Base-by-base conservation (phyloP, 176 grass and related monocot species). In the Olyra latifolia region DNA sequence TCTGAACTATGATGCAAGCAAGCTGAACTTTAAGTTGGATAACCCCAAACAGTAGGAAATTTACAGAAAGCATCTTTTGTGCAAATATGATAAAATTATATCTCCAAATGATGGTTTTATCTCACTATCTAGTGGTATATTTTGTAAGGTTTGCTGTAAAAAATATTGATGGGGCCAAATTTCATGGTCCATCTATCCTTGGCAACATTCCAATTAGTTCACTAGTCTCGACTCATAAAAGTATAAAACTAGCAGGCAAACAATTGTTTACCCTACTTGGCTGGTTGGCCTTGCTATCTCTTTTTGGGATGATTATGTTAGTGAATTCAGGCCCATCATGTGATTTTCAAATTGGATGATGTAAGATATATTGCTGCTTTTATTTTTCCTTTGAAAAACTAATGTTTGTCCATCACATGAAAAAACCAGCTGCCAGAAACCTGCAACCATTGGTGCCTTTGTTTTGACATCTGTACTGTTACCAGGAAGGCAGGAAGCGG, bases 101-200 rank as follows among this genome's bases (percentile, higher is more conserved):
- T 38, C 45, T 24, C 62, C 28, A 17, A 54, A 62, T 49, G 54
- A 49, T 48, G 55, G 4, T 47, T 49, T 7, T 48, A 35, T 82
- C 27, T 61, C 4, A 16, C 42, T 47, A 81, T 65, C 39, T 88
- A 57, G 9, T 84, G 23, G 68, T 44, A 61, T 19, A 46, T 84
- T 72, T 69, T 49, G 42, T 24, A 28, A 75, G 16, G 24, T 71
- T 4, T 53, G 40, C 19, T 30, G 80, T 25, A 70, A 45, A 54
- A 62, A 75, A 80, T 70, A 76, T 61, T 70, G 19, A 30, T 5
- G 9, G 7, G n/a, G 10, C 4, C 48, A 38, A 29, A 17, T 89
- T 28, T 76, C 11, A 53, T 74, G 28, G 60, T 71, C 79, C 32
- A 20, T 54, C 7, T 8, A 35, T 35, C 38, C 23, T 60, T 8